phyloP scores from a whole-genome alignment of 2,329 filamentous ascomycete genomes.

The Colletotrichum lupini region DNA sequence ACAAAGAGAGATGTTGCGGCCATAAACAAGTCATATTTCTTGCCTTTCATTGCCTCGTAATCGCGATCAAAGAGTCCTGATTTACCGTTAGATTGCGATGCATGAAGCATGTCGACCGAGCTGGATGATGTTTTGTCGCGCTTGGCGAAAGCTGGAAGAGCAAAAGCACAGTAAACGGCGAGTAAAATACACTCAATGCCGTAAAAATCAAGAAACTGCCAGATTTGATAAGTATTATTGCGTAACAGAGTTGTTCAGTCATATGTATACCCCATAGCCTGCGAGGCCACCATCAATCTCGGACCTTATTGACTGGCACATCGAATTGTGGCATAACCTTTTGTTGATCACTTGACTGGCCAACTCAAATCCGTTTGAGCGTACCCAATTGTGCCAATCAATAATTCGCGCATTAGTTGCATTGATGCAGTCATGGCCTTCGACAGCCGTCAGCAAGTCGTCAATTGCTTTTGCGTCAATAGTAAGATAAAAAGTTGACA shows the following conservation, averaged over 20 bases:
- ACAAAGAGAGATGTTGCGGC: constrained; percentile 21
- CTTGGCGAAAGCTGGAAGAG: neutral
- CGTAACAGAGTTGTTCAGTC: too few species aligned
- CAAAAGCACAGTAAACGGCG: constrained; percentile 19
- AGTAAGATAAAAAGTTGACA: too few species aligned
- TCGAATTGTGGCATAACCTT: neutral
- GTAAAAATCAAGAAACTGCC: constrained; percentile 6
- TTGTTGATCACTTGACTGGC: neutral
- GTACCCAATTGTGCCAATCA: constrained; percentile 32
- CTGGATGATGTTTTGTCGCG: neutral
- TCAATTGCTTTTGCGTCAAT: too few species aligned
- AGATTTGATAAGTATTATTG: too few species aligned
- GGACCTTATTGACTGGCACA: constrained; percentile 20
- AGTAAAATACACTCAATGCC: constrained; percentile 9
- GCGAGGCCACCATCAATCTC: constrained; percentile 17
- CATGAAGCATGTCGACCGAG: neutral
- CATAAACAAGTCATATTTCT: constrained; percentile 17
- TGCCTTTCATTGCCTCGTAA: constrained; percentile 9
- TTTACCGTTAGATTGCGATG: neutral
- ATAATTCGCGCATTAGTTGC: neutral
- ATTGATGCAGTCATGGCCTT: neutral
- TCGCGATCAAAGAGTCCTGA: neutral
- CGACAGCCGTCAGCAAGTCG: neutral
- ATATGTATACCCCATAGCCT: constrained; percentile 3
- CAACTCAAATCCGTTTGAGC: constrained; percentile 1